These are phyloP conservation scores for Aspergillus tamarii DNA, from an alignment of 2,329 filamentous ascomycete genomes.

Conservation along the genomic window DNA sequence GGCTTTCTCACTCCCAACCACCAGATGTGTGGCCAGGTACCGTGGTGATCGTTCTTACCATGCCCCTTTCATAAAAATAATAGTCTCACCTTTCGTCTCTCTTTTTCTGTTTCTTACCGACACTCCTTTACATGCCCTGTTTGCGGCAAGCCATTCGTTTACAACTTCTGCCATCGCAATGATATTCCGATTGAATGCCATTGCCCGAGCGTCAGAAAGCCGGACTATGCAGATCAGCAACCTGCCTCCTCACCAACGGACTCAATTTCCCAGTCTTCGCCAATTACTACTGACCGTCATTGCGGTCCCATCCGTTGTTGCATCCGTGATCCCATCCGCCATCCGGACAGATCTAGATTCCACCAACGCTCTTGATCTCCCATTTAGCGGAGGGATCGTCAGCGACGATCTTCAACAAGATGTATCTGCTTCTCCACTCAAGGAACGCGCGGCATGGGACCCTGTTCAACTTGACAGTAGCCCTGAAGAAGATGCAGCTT, in stretches of 20 bases:
- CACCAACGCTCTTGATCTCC: neutral
- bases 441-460: slow-evolving; percentile 10
- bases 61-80: slow-evolving; percentile 1
- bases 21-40: slow-evolving; percentile 3
- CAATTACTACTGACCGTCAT: slow-evolving; percentile 12
- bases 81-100: slow-evolving; percentile 1
- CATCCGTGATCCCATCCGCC: slow-evolving; percentile 8
- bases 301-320: slow-evolving; percentile 19
- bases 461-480: slow-evolving; percentile 5
- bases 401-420: slow-evolving; percentile 20
- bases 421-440: slow-evolving; percentile 15
- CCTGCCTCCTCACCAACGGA: neutral
- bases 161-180: neutral
- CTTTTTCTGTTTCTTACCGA: neutral
- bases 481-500: neutral
- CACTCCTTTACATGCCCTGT: slow-evolving; percentile 1
- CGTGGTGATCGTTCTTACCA: neutral
- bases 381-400: slow-evolving; percentile 22
- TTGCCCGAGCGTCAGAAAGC: neutral
- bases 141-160: slow-evolving; percentile 11
- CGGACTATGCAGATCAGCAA: neutral
- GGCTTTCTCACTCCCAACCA: neutral
- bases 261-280: slow-evolving; percentile 8
- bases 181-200: neutral
- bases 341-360: slow-evolving; percentile 17